phyloP scores from a whole-genome alignment of 106 monocot species.

The Allium cepa region DNA sequence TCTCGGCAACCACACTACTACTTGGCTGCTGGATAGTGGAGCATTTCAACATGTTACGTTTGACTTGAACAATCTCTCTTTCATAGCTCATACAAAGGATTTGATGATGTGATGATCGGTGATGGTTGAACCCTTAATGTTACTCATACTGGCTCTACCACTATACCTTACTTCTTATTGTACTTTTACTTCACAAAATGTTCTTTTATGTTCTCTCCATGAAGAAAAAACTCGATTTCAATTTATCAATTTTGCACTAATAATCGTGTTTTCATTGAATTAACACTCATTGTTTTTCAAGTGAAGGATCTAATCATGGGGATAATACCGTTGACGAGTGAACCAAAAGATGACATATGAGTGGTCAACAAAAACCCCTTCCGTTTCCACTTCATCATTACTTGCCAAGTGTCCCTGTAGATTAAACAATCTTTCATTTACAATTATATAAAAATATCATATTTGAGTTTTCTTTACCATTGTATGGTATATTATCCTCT shows the following conservation, averaged over 20 bases:
- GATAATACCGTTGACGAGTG: neutral
- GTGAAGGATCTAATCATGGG: neutral
- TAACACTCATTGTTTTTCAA: neutral
- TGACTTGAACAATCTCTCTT: neutral
- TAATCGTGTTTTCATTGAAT: neutral
- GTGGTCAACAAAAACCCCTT: neutral
- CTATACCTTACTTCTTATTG: neutral
- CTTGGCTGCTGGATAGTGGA: neutral
- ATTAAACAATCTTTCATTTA: too few relatives aligned
- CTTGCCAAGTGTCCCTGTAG: too few relatives aligned
- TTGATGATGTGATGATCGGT: neutral
- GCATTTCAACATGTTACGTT: neutral
- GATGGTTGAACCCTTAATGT: neutral
- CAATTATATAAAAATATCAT: too few relatives aligned
- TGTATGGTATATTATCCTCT: too few relatives aligned
- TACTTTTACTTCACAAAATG: neutral
- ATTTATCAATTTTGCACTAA: neutral
- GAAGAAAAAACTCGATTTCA: neutral
- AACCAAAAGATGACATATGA: neutral
- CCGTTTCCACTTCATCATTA: neutral
- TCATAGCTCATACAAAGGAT: neutral
- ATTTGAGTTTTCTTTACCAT: too few relatives aligned
- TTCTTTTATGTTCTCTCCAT: neutral
- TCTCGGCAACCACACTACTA: neutral
- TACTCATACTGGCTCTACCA: neutral